phyloP scores from a whole-genome alignment of 1,139 yeast genomes.

The Saccharomyces uvarum region DNA sequence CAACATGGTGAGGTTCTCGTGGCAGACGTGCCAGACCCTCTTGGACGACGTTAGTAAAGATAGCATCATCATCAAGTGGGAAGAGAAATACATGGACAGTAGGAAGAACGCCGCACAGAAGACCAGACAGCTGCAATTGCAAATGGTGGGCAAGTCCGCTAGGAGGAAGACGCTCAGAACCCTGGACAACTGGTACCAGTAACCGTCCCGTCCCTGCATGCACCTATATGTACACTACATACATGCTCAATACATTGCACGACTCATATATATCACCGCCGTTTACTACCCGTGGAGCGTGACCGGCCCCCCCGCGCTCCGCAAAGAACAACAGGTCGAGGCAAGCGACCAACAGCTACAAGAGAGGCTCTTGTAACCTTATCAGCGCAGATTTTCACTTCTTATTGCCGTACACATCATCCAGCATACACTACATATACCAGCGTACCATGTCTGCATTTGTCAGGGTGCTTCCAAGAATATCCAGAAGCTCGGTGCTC shows the following conservation, averaged over 20 bases:
- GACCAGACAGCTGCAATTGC: constrained; percentile 3
- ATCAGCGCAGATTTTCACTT: not conserved
- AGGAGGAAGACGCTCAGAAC: constrained; percentile 13
- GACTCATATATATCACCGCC: not conserved
- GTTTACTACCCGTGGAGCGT: not conserved
- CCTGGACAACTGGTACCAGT: constrained; percentile 27
- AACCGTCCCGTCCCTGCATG: not conserved
- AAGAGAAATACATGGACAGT: constrained; percentile 39
- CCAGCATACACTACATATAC: not conserved
- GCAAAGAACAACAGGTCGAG: not conserved
- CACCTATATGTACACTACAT: not conserved
- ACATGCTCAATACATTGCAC: not conserved
- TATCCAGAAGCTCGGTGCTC: constrained; percentile 18
- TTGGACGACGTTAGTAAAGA: constrained; percentile 46
- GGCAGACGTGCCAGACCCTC: constrained; percentile 86
- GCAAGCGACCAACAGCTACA: not conserved
- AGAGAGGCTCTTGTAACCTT: not conserved
- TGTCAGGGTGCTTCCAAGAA: constrained; percentile 24
- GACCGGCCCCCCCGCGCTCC: constrained; percentile 1
- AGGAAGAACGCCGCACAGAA: constrained; percentile 15
- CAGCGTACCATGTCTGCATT: constrained; percentile 20
- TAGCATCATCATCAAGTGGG: constrained; percentile 44
- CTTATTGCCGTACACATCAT: not conserved
- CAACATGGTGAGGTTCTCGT: constrained; percentile 71
- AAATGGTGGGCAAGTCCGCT: not conserved